phyloP scores from a whole-genome alignment of 1,284 basidiomycete species.

The Cryptococcus deneoformans region DNA sequence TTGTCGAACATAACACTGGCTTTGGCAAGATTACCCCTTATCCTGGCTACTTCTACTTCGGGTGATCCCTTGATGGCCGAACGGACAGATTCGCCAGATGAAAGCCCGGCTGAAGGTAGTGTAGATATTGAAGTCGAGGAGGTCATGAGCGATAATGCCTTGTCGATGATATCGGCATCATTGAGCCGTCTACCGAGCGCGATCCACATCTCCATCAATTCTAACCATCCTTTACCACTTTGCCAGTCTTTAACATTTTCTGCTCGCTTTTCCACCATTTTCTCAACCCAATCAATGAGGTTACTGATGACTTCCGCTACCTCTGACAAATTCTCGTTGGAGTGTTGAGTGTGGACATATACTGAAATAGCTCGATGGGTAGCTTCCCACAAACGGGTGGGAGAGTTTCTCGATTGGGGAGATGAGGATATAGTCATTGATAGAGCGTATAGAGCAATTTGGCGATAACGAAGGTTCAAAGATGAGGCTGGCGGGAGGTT shows the following conservation, averaged over 20 bases:
- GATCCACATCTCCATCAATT: slow-evolving; percentile 42
- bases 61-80: slow-evolving; percentile 3
- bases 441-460: slow-evolving; percentile 12
- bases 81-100: not conserved
- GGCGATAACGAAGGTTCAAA: slow-evolving; percentile 11
- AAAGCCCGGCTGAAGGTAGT: not conserved
- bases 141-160: slow-evolving; percentile 22
- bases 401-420: slow-evolving; percentile 11
- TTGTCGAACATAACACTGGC: slow-evolving; percentile 18
- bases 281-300: slow-evolving; percentile 23
- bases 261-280: slow-evolving; percentile 11
- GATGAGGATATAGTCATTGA: slow-evolving; percentile 10
- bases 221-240: slow-evolving; percentile 28
- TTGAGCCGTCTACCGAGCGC: slow-evolving; percentile 37
- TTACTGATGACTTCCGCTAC: slow-evolving; percentile 17
- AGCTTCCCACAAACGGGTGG: slow-evolving; percentile 20
- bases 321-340: slow-evolving; percentile 10
- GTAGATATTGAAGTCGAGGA: slow-evolving; percentile 1
- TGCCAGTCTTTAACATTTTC: slow-evolving; percentile 25
- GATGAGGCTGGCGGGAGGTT: slow-evolving; percentile 3
- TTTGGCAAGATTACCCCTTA: slow-evolving; percentile 24
- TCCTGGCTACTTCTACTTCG: slow-evolving; percentile 12
- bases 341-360: slow-evolving; percentile 9
- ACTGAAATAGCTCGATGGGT: slow-evolving; percentile 12
- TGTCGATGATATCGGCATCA: slow-evolving; percentile 31